Conservation (phyloP, 768 basidiomycete species). For the Pseudohyphozyma bogoriensis region DNA sequence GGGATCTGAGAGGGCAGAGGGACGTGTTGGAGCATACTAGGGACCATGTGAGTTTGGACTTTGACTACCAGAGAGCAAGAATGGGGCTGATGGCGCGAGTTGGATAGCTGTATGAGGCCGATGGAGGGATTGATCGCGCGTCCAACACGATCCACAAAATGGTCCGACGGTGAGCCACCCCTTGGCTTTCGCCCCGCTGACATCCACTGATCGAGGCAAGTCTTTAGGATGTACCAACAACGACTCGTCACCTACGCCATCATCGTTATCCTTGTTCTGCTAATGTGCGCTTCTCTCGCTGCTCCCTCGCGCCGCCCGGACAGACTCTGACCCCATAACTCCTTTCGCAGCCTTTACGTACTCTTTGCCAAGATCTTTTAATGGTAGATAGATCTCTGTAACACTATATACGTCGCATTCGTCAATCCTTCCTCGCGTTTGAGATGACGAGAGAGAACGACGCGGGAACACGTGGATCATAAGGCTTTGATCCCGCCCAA, state of each 20-base stretch:
- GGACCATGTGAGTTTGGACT: conserved; percentile 55
- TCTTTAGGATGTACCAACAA: conserved; percentile 99
- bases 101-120: conserved; percentile 75
- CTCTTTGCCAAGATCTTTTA: conserved; percentile 59
- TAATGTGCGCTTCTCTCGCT: conserved; percentile 47
- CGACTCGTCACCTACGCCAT: conserved; percentile 78
- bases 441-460: too few species aligned
- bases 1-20: conserved; percentile 71
- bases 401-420: too few species aligned
- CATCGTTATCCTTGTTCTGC: conserved; percentile 67
- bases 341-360: conserved; percentile 46
- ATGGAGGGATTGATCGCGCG: conserved; percentile 79
- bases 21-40: conserved; percentile 91
- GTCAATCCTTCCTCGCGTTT: too few species aligned
- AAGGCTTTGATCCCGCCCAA: too few species aligned
- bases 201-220: too few species aligned
- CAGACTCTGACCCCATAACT: background rate
- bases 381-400: too few species aligned
- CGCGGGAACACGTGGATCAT: too few species aligned
- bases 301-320: background rate
- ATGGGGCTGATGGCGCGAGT: background rate
- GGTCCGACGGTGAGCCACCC: conserved; percentile 68
- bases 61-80: background rate
- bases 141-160: conserved; percentile 87
- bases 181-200: conserved; percentile 26